A percentile compares a stretch with the other conserved stretches of the same genome.
These are phyloP conservation scores for Nannochloropsis gaditana DNA, from an alignment of 108 stramenopile genomes.

Conservation along the genomic window DNA sequence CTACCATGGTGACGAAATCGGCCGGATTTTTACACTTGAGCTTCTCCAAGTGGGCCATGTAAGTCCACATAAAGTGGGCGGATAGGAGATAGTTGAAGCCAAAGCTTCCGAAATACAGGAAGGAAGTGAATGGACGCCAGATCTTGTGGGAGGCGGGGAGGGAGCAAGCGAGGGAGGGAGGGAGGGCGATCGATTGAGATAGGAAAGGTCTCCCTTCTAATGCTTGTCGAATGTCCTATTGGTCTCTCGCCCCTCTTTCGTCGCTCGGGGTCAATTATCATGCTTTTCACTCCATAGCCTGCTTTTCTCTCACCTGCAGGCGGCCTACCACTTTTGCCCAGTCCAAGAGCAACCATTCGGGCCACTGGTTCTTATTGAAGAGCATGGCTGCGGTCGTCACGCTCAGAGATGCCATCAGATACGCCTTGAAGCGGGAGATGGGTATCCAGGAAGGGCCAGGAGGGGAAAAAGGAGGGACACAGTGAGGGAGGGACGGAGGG, in stretches of 20 bases:
- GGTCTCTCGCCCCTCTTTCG: neutral
- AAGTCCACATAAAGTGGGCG: slow-evolving; percentile 77
- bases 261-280: too few species aligned
- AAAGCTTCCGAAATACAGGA: slow-evolving; percentile 78
- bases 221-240: too few species aligned
- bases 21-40: slow-evolving; percentile 72
- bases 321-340: slow-evolving; percentile 63
- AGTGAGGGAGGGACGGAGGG: neutral
- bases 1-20: slow-evolving; percentile 79
- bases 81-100: slow-evolving; percentile 75
- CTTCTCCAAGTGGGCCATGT: slow-evolving; percentile 83
- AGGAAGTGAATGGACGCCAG: slow-evolving; percentile 75
- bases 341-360: slow-evolving; percentile 63
- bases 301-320: slow-evolving; percentile 59
- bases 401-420: slow-evolving; percentile 65
- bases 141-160: neutral
- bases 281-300: neutral
- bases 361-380: slow-evolving; percentile 69
- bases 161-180: neutral
- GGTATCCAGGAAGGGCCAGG: too few species aligned
- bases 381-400: slow-evolving; percentile 63
- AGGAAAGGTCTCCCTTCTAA: too few species aligned
- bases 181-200: neutral
- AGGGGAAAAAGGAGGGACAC: too few species aligned
- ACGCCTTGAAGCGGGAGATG: too few species aligned